These are phyloP conservation scores for Dioszegia hungarica DNA, from an alignment of 768 basidiomycete species.

Conservation along the genomic window DNA sequence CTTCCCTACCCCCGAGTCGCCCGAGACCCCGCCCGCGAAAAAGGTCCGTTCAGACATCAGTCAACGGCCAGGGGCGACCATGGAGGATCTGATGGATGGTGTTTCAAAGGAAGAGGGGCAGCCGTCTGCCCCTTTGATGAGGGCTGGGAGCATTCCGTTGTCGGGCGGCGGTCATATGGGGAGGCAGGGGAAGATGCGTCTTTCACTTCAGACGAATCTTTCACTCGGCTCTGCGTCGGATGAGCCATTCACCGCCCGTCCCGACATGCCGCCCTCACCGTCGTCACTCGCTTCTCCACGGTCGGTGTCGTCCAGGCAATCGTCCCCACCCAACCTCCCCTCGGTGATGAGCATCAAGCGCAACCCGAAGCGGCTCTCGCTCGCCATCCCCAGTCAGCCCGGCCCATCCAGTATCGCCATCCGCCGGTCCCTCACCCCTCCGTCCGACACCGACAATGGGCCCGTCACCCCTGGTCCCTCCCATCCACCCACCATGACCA, in stretches of 20 bases:
- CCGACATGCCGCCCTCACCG: constrained; percentile 3
- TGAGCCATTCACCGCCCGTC: neutral
- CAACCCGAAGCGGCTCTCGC: constrained; percentile 6
- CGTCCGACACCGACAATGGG: constrained; percentile 13
- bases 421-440: constrained; percentile 1
- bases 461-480: constrained; percentile 40
- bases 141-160: neutral
- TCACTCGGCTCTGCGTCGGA: neutral
- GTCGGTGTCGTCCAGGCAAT: neutral
- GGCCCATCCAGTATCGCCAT: neutral
- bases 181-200: neutral
- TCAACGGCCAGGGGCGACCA: neutral
- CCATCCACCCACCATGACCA: constrained; percentile 30
- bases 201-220: neutral
- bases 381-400: neutral
- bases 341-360: constrained; percentile 1
- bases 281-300: constrained; percentile 1
- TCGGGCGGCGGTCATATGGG: neutral
- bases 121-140: constrained; percentile 7
- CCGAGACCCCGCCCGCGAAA: neutral
- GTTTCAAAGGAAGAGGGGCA: neutral
- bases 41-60: neutral
- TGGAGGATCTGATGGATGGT: neutral
- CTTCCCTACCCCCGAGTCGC: neutral
- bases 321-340: constrained; percentile 2